phyloP scores from a whole-genome alignment of 768 basidiomycete genomes.

The Xerocomellus amylosporus region DNA sequence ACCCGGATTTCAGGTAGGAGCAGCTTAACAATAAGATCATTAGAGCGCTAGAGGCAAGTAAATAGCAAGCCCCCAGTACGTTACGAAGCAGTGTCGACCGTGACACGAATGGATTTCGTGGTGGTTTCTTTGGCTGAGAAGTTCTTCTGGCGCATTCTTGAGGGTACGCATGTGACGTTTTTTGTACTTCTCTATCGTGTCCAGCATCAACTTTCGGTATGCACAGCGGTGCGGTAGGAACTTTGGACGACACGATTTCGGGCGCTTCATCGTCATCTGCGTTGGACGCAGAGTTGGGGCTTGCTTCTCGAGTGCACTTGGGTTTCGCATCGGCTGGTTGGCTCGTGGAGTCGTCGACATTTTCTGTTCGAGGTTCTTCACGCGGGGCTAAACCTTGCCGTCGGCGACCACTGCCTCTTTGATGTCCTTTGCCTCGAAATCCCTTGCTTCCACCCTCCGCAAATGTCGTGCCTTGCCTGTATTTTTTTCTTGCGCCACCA shows the following conservation, averaged over 20 bases:
- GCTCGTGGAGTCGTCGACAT: not conserved
- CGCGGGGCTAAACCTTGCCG: conserved; percentile 7
- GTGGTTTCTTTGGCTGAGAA: conserved; percentile 47
- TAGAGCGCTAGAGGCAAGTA: not conserved
- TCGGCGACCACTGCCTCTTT: conserved; percentile 35
- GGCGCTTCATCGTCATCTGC: conserved; percentile 47
- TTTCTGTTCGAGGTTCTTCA: not conserved
- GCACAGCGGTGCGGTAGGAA: conserved; percentile 7
- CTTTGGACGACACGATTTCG: conserved; percentile 58
- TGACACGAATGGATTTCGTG: conserved; percentile 62
- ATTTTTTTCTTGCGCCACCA: conserved; percentile 42
- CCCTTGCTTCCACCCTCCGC: conserved; percentile 1
- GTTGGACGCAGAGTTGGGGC: conserved; percentile 22
- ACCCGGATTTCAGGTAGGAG: conserved; percentile 82
- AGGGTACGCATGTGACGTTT: conserved; percentile 1
- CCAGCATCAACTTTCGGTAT: conserved; percentile 8
- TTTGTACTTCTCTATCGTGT: conserved; percentile 4
- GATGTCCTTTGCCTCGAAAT: conserved; percentile 6
- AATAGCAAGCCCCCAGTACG: conserved; percentile 41
- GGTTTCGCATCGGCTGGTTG: not conserved
- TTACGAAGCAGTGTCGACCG: conserved; percentile 75
- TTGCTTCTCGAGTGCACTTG: conserved; percentile 2
- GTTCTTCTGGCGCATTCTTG: conserved; percentile 23
- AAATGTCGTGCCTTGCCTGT: conserved; percentile 27
- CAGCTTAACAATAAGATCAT: conserved; percentile 45